phyloP scores from a whole-genome alignment of 2,329 filamentous ascomycete species.

The Fusarium sp. region DNA sequence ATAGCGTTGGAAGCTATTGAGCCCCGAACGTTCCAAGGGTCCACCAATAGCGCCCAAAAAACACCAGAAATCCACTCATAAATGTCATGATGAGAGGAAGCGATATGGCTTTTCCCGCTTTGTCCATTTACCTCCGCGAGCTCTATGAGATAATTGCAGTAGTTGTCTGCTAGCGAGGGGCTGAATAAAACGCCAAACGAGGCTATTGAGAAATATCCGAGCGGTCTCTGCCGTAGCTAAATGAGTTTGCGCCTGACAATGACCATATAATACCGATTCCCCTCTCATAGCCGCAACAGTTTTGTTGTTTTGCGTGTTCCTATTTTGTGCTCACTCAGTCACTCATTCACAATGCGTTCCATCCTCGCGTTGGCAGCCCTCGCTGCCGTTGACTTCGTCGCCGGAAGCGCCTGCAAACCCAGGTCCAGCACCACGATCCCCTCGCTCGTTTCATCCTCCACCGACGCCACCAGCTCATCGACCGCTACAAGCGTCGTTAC shows the following conservation, averaged over 20 bases:
- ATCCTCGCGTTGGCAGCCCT: neutral
- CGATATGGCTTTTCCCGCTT: neutral
- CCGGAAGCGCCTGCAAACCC: slow-evolving; percentile 1
- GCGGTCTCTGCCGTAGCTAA: neutral
- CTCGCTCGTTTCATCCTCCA: neutral
- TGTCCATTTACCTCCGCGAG: accelerated
- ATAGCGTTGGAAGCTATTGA: neutral
- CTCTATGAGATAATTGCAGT: accelerated
- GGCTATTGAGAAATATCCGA: neutral
- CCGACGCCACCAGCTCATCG: neutral
- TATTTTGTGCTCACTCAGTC: accelerated
- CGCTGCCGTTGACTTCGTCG: neutral
- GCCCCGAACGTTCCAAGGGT: neutral
- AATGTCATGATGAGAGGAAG: neutral
- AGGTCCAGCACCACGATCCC: neutral
- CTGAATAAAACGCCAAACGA: neutral
- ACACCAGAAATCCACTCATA: neutral
- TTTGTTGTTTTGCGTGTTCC: neutral
- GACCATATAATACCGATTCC: neutral
- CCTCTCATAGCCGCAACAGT: neutral
- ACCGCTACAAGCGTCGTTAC: neutral
- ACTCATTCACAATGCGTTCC: neutral
- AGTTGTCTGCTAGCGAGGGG: accelerated
- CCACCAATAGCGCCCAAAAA: neutral
- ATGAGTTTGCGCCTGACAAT: neutral